These are phyloP conservation scores for Daldinia concentrica DNA, from an alignment of 495 filamentous ascomycete species.

Conservation along the genomic window DNA sequence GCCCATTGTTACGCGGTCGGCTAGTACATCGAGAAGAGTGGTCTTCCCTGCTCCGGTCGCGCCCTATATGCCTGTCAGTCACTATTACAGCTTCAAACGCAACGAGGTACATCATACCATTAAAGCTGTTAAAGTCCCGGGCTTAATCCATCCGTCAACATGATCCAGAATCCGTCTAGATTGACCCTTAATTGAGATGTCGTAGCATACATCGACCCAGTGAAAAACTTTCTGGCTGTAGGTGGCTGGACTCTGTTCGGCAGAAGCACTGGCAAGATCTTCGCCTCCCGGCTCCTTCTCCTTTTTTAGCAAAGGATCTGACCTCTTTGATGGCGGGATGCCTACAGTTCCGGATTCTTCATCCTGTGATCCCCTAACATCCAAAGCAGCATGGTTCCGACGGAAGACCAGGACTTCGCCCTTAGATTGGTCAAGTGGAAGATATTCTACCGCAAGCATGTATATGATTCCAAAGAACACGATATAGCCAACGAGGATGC, in stretches of 20 bases:
- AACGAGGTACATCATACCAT: slow-evolving; percentile 71
- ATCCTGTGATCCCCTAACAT: slow-evolving; percentile 37
- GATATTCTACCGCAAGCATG: slow-evolving; percentile 74
- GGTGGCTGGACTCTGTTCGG: slow-evolving; percentile 54
- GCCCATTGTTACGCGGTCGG: slow-evolving; percentile 84
- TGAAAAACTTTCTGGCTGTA: slow-evolving; percentile 76
- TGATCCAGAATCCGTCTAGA: slow-evolving; percentile 78
- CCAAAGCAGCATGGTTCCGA: slow-evolving; percentile 23
- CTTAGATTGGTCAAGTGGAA: slow-evolving; percentile 79
- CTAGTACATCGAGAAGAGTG: slow-evolving; percentile 74
- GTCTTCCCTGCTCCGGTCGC: slow-evolving; percentile 78
- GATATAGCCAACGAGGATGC: slow-evolving; percentile 79
- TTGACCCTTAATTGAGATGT: slow-evolving; percentile 83
- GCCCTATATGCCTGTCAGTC: slow-evolving; percentile 56
- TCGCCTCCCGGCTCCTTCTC: slow-evolving; percentile 42
- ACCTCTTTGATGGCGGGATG: slow-evolving; percentile 63
- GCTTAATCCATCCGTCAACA: slow-evolving; percentile 90
- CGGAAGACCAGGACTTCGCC: slow-evolving; percentile 88
- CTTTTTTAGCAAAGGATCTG: slow-evolving; percentile 3
- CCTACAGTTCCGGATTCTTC: slow-evolving; percentile 44
- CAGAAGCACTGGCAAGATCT: slow-evolving; percentile 39
- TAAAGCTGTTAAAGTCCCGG: slow-evolving; percentile 85
- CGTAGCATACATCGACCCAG: slow-evolving; percentile 85
- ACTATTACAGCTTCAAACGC: neutral
- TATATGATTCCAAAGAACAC: slow-evolving; percentile 71